Evolutionary conservation across 306 rosid genomes (phyloP), one percentile per base, ranked within the genome.

Genomic region (Prosopis cineraria): DNA sequence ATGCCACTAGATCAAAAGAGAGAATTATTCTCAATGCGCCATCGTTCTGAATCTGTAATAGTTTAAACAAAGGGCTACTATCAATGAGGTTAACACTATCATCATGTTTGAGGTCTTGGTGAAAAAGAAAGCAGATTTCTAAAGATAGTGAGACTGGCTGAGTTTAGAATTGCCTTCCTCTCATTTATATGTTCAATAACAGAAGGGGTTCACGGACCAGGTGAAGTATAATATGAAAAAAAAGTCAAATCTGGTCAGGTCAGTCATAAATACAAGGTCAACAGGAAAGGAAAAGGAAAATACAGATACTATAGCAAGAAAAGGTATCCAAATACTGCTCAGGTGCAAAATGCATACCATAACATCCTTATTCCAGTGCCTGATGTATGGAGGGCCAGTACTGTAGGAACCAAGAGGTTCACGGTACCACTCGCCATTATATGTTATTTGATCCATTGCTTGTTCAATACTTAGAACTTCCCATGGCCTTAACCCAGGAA

Each of bases 401-500:
- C 80, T 84, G 83, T 27, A 92, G 3, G 93, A 37, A 80, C 91
- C 96, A 75, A 95, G 95, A 31, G 98, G 97, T 56, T 85, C 92
- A 13, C 98, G 95, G 62, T 87, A 88, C 97, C 98, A 92, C 85
- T 88, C 75, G 13, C 93, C 98, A 1, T 78, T 85, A 62, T 87
- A 92, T 47, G 98, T 88, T 79, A 95, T 70, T 45, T 52, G 92
- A 78, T 89, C 89, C 98, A 95, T 95, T 16, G 98, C 98, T 86
- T 95, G 98, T 90, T 95, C 98, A 30, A 95, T 64, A 63, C 97
- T 92, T 40, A 95, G 83, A 86, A 95, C 96, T 87, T 95, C 97
- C 98, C 98, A 95, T 31, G 98, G 98, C 80, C 98, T 89, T 85
- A 95, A 85, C 29, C 96, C 94, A 27, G 98, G 96, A 71, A 95